Conservation (phyloP, 2,329 filamentous ascomycete species). For the Magnaporthiopsis poae region DNA sequence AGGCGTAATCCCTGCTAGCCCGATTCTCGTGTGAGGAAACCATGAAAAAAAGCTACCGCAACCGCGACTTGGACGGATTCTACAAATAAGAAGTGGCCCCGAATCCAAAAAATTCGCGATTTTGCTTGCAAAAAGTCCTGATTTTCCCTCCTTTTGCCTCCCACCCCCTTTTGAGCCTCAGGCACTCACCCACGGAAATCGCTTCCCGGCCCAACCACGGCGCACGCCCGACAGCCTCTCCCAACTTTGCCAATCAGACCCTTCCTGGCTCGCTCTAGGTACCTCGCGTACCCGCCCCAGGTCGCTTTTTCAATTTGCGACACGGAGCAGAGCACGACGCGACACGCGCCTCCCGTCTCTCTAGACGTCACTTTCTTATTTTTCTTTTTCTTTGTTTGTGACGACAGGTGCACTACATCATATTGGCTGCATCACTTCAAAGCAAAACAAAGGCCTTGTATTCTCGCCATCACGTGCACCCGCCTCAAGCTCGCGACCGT, state of each 20-base stretch:
- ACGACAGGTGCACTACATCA: neutral
- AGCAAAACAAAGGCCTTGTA: neutral
- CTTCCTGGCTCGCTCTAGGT: neutral
- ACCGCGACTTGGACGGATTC: constrained; percentile 20
- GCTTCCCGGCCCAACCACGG: constrained; percentile 2
- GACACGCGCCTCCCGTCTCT: neutral
- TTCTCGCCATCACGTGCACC: neutral
- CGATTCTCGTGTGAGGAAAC: constrained; percentile 10
- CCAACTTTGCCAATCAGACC: neutral
- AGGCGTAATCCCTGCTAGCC: constrained; percentile 13
- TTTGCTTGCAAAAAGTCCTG: constrained; percentile 22
- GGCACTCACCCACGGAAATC: constrained; percentile 11
- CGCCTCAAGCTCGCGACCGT: neutral
- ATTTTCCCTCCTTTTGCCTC: constrained; percentile 17
- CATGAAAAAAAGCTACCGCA: constrained; percentile 14
- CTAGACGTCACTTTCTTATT: constrained; percentile 4
- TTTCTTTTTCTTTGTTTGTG: constrained; percentile 25
- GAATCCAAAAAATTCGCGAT: constrained; percentile 27
- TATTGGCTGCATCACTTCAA: neutral
- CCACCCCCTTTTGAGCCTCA: constrained; percentile 10
- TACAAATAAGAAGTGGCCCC: constrained; percentile 36
- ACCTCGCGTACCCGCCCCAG: constrained; percentile 3
- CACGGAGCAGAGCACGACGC: constrained; percentile 4
- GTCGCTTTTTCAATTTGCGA: constrained; percentile 6
- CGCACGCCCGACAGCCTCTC: neutral